Evolutionary conservation across 768 basidiomycete genomes (phyloP), one percentile per base, ranked within the genome.

Genomic region (Boletus barrowsii): DNA sequence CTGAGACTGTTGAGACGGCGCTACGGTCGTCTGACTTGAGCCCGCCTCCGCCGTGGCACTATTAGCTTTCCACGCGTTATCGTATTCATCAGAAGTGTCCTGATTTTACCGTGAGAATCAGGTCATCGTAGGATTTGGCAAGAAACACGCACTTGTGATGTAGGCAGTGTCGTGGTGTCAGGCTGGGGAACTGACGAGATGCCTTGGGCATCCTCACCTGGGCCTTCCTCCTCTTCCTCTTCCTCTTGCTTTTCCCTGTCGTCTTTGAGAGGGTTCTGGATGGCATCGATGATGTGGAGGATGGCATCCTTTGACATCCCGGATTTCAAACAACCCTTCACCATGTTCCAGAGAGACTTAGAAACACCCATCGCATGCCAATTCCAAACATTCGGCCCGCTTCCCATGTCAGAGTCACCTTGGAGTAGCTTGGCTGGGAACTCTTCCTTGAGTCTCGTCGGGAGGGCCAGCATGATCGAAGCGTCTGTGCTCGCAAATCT

Each of bases 361-460:
- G 85, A 87, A 17, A 90, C 87, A 4, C 89, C 89, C 64, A 86
- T 74, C 1, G 84, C 82, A 53, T 82, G 82, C 88, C 88, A 91
- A 64, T 82, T 86, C 88, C 88, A 91, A 10, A 87, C 77, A 51
- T 81, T 78, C 3, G 77, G 56, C 1, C 80, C 83, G 40, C 75
- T 77, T 0, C 85, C 86, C 15, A 81, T 74, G 58, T 88, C 82
- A 0, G 76, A 70, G 50, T 81, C 81, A 10, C 79, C 78, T 44
- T 82, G 79, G 42, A 87, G 65, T 2, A 91, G 65, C 5, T 73
- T 77, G 0, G 84, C 87, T 0, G 89, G 87, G 58, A 91, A 86
- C 69, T 91, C 89, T 58, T 88, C 85, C 55, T 79, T 81, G 18
- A 91, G 76, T 54, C 81, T 81, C 3, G 75, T 68, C 0, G 89